Conservation (phyloP, 768 basidiomycete genomes). For the Crepidotus variabilis region DNA sequence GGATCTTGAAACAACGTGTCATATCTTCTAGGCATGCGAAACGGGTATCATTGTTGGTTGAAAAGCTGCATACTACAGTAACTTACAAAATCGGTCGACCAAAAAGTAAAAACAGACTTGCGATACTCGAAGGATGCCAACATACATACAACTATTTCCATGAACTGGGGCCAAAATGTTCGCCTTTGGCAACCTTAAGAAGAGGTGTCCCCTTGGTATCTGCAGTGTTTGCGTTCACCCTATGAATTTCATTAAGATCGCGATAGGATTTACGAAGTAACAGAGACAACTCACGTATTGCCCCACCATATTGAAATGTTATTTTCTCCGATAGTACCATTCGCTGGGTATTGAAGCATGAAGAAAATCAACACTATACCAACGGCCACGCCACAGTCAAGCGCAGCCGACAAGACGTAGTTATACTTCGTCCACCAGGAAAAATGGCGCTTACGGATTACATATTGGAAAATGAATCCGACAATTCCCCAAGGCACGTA, state of each 20-base stretch:
- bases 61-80: too few species aligned
- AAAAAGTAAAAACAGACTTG: too few species aligned
- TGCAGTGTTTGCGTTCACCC: conserved; percentile 26
- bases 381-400: conserved; percentile 68
- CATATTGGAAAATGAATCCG: conserved; percentile 63
- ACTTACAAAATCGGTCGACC: too few species aligned
- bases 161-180: conserved; percentile 19
- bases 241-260: neutral
- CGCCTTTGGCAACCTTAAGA: conserved; percentile 20
- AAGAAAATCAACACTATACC: conserved; percentile 55
- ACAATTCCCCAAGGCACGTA: conserved; percentile 65
- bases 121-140: too few species aligned
- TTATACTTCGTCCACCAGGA: conserved; percentile 69
- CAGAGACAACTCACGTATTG: conserved; percentile 27
- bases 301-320: conserved; percentile 25
- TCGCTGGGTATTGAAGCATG: conserved; percentile 55
- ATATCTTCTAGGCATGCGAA: too few species aligned
- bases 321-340: conserved; percentile 53
- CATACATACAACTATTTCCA: conserved; percentile 16
- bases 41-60: too few species aligned
- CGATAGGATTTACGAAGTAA: too few species aligned
- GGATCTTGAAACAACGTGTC: too few species aligned
- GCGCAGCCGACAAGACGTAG: conserved; percentile 67
- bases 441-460: conserved; percentile 56
- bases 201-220: conserved; percentile 36